phyloP scores from a whole-genome alignment of 148 eudicot genomes.

The Euryodendron excelsum region DNA sequence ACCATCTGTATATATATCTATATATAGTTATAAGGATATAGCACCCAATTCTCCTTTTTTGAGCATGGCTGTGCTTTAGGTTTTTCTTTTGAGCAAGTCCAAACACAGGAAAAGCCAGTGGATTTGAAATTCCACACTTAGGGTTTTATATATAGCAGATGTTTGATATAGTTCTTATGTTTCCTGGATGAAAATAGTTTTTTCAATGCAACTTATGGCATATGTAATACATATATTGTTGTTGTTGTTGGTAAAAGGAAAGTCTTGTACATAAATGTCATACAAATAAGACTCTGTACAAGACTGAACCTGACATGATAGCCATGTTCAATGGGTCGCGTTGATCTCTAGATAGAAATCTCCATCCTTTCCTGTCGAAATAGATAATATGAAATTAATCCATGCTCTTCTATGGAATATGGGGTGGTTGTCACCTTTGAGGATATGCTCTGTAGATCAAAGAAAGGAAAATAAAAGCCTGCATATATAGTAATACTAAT shows the following conservation, averaged over 20 bases:
- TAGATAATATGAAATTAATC: slow-evolving; percentile 35
- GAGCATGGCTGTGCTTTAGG: not conserved
- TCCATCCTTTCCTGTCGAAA: slow-evolving; percentile 59
- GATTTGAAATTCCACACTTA: not conserved
- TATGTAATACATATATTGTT: not conserved
- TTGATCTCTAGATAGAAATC: slow-evolving; percentile 41
- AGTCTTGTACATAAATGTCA: slow-evolving; percentile 64
- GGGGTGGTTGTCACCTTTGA: slow-evolving; percentile 20
- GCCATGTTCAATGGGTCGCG: slow-evolving; percentile 50
- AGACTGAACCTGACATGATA: slow-evolving; percentile 76
- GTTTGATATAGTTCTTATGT: not conserved
- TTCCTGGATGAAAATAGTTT: not conserved
- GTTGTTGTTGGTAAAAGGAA: not conserved
- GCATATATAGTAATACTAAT: not conserved
- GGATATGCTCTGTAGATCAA: not conserved
- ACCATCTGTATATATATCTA: too few relatives aligned
- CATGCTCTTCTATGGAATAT: slow-evolving; percentile 11
- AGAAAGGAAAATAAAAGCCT: not conserved
- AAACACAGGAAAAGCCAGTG: too few relatives aligned
- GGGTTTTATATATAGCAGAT: not conserved
- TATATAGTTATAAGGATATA: not conserved
- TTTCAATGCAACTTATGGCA: too few relatives aligned
- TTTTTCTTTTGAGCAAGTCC: too few relatives aligned
- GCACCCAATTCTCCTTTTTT: too few relatives aligned
- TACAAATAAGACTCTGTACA: slow-evolving; percentile 54